A percentile compares a stretch with the other conserved stretches of the same genome.
These are phyloP conservation scores for Microdochium paspali DNA, from an alignment of 2,329 filamentous ascomycete genomes.

Conservation along the genomic window DNA sequence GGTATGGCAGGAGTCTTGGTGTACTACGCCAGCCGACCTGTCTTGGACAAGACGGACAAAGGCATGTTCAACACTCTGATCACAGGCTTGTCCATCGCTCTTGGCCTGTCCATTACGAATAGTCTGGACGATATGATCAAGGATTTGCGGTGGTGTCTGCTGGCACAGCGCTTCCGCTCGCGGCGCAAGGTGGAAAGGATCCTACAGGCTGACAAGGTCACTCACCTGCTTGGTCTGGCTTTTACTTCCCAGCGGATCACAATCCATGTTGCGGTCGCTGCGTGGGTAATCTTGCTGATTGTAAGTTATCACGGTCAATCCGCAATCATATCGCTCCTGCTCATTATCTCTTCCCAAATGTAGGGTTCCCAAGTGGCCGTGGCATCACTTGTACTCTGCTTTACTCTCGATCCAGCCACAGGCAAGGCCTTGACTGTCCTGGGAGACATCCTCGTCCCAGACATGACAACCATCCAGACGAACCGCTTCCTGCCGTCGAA, in stretches of 20 bases:
- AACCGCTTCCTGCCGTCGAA: conserved; percentile 14
- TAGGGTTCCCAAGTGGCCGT: conserved; percentile 31
- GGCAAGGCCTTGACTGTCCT: conserved; percentile 18
- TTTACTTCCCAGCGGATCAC: conserved; percentile 13
- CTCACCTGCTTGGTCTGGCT: conserved; percentile 16
- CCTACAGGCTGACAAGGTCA: conserved; percentile 20
- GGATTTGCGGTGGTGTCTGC: conserved; percentile 35
- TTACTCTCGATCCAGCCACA: conserved; percentile 28
- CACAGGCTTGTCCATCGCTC: conserved; percentile 29
- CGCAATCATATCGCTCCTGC: no score
- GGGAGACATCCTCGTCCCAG: conserved; percentile 25
- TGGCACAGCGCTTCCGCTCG: conserved; percentile 24
- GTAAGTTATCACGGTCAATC: conserved; percentile 9
- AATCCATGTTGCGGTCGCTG: conserved; percentile 15
- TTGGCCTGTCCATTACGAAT: conserved; percentile 31
- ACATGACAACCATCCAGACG: conserved; percentile 24
- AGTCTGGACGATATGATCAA: conserved; percentile 31
- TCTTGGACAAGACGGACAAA: conserved; percentile 23
- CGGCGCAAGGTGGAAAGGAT: conserved; percentile 26
- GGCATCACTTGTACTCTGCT: conserved; percentile 30
- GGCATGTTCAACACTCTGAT: conserved; percentile 32
- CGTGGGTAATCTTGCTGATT: conserved; percentile 22
- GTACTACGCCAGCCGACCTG: conserved; percentile 15
- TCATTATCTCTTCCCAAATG: not conserved
- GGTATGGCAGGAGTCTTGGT: conserved; percentile 18